A percentile compares a stretch with the other conserved stretches of the same genome.
Evolutionary conservation across 1,284 basidiomycete species (phyloP).

Genomic region (Peniophora sp.): DNA sequence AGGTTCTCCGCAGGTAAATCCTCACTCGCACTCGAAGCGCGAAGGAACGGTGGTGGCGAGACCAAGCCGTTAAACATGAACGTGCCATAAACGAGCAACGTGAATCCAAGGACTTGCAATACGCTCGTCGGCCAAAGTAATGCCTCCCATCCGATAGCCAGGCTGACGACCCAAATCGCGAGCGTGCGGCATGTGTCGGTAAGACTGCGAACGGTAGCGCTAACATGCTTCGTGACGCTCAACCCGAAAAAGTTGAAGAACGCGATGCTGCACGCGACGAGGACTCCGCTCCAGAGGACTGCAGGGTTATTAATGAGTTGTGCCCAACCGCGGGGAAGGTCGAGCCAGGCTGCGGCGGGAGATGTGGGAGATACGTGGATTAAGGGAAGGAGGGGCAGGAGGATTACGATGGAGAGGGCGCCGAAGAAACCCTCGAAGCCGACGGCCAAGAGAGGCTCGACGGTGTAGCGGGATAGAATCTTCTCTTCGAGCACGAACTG

Average conservation of each 20-base stretch:
- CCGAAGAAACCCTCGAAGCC: conserved; percentile 95
- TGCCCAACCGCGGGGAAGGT: conserved; percentile 83
- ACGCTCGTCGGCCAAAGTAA: conserved; percentile 79
- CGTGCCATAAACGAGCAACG: conserved; percentile 62
- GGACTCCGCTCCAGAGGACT: conserved; percentile 74
- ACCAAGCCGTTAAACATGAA: conserved; percentile 79
- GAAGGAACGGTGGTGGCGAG: conserved; percentile 51
- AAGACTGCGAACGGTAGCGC: conserved; percentile 82
- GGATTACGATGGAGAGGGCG: conserved; percentile 64
- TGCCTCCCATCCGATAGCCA: conserved; percentile 89
- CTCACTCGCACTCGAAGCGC: conserved; percentile 23
- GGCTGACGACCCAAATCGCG: conserved; percentile 84
- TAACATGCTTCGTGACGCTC: conserved; percentile 85
- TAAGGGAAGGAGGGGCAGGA: conserved; percentile 60
- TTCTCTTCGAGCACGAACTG: conserved; percentile 97
- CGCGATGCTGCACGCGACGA: conserved; percentile 80
- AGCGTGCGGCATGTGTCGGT: conserved; percentile 96
- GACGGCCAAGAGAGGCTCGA: conserved; percentile 91
- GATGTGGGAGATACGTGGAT: conserved; percentile 38
- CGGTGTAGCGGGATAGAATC: conserved; percentile 82
- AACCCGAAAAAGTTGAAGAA: conserved; percentile 96
- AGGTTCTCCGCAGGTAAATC: conserved; percentile 30
- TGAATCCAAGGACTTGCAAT: conserved; percentile 86
- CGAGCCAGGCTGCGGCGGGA: conserved; percentile 68
- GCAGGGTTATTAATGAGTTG: conserved; percentile 80